A percentile compares a stretch with the other conserved stretches of the same genome.
phyloP scores from a whole-genome alignment of 202 grass and related monocot species.

The Schoenoplectus triqueter region DNA sequence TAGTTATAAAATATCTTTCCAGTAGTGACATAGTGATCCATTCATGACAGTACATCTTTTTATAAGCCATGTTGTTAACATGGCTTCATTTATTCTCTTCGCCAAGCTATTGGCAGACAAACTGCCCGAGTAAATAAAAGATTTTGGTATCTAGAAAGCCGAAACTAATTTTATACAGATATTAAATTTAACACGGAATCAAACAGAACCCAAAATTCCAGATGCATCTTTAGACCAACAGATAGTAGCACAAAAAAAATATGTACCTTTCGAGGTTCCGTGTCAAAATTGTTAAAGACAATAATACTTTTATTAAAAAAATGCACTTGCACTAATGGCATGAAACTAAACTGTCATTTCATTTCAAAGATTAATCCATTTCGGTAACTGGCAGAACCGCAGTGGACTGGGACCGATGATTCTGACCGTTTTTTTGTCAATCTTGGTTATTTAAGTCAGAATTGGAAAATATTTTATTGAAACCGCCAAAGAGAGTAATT shows the following conservation, averaged over 20 bases:
- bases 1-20: not conserved
- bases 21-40: conserved; percentile 21
- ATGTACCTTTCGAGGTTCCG: not conserved
- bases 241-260: not conserved
- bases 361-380: not conserved
- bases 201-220: no score
- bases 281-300: conserved; percentile 20
- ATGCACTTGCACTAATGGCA: not conserved
- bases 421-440: not conserved
- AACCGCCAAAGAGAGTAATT: not conserved
- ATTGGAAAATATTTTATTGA: not conserved
- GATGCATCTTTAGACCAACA: not conserved
- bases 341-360: not conserved
- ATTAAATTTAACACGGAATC: not conserved
- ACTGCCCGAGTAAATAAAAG: conserved; percentile 4
- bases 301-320: not conserved
- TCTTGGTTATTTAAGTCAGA: not conserved
- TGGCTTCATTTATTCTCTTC: not conserved
- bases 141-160: not conserved
- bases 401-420: not conserved
- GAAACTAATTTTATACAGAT: conserved; percentile 12
- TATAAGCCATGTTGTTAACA: conserved; percentile 16
- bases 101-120: not conserved
- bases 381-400: not conserved
- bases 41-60: not conserved